Conservation (phyloP, 345 rosid species). For the Abelmoschus esculentus region DNA sequence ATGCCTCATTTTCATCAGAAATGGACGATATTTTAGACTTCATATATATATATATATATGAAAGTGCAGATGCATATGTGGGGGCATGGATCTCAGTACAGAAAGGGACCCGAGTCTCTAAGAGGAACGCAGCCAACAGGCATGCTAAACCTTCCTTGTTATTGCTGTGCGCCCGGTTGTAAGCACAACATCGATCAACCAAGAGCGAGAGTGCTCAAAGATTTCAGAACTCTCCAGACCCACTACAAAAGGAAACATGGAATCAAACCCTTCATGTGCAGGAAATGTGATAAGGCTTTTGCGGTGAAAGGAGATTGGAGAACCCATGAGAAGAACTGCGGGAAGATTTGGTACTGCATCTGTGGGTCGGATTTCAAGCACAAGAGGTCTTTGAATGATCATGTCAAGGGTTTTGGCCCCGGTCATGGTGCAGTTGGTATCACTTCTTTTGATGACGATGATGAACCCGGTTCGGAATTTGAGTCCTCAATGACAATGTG, state of each 20-base stretch:
- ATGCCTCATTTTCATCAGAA: no score
- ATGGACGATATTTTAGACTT: no score
- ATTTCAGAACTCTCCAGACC: conserved; percentile 79
- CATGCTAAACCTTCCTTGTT: conserved; percentile 72
- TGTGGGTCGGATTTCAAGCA: conserved; percentile 83
- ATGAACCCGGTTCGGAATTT: conserved; percentile 51
- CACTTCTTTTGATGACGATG: conserved; percentile 41
- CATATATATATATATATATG: background rate
- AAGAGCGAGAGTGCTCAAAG: conserved; percentile 67
- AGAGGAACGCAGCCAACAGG: conserved; percentile 71
- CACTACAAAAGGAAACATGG: conserved; percentile 84
- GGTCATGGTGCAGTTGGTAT: conserved; percentile 51
- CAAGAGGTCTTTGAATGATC: conserved; percentile 73
- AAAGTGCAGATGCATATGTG: conserved; percentile 75
- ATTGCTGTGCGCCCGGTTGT: conserved; percentile 62
- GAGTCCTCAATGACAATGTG: conserved; percentile 15
- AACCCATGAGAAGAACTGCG: conserved; percentile 86
- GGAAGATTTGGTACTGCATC: conserved; percentile 69
- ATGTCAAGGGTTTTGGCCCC: conserved; percentile 60
- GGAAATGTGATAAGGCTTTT: conserved; percentile 69
- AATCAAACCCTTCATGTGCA: conserved; percentile 55
- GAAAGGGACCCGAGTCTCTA: conserved; percentile 74
- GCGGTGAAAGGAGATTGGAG: conserved; percentile 82
- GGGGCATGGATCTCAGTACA: conserved; percentile 89
- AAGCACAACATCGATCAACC: conserved; percentile 75